A percentile compares a stretch with the other conserved stretches of the same genome.
These are phyloP conservation scores for Teunomyces cretensis DNA, from an alignment of 805 yeast genomes.

Conservation along the genomic window DNA sequence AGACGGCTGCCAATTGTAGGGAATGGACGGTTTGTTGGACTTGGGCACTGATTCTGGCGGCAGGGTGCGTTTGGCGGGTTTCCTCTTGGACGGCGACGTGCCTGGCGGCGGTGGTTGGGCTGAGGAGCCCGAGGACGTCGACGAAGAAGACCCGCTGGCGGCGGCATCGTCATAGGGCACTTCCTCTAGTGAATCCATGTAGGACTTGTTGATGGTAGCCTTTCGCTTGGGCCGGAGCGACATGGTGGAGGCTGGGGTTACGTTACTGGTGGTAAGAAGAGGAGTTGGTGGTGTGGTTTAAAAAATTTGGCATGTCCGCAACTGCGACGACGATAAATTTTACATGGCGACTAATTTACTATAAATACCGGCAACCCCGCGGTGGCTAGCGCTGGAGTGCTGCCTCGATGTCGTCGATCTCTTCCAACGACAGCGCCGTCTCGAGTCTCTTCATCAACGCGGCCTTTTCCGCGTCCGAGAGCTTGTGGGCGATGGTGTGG, in stretches of 20 bases:
- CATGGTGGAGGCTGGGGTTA: conserved; percentile 9
- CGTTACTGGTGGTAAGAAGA: neutral
- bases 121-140: neutral
- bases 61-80: neutral
- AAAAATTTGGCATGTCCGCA: neutral
- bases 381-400: neutral
- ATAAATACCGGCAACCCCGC: neutral
- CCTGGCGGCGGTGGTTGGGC: neutral
- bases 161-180: conserved; percentile 20
- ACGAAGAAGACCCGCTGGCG: neutral
- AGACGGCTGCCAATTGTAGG: conserved; percentile 52
- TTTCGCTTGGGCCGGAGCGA: conserved; percentile 35
- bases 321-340: neutral
- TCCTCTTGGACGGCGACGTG: conserved; percentile 5
- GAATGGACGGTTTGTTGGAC: conserved; percentile 18
- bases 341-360: neutral
- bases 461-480: conserved; percentile 54
- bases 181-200: conserved; percentile 32
- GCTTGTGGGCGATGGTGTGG: conserved; percentile 38
- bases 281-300: too few relatives aligned
- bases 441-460: conserved; percentile 53
- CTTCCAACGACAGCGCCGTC: conserved; percentile 68
- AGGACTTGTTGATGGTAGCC: conserved; percentile 37
- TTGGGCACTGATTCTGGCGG: neutral
- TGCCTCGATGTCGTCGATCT: conserved; percentile 68